Conservation (phyloP, 495 filamentous ascomycete species). For the Stereocaulon alpinum region DNA sequence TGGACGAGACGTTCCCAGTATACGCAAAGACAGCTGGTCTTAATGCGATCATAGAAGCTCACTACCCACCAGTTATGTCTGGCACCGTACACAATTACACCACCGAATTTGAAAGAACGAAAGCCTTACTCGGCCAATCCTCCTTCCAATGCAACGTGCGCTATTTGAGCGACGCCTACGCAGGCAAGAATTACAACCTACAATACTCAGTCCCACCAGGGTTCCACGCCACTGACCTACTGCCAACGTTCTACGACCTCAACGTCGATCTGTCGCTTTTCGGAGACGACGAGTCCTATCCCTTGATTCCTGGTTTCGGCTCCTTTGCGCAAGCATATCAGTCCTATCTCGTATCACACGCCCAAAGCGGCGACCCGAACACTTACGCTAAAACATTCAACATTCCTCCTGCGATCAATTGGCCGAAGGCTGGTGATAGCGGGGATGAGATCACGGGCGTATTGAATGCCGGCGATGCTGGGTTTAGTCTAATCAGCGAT, state of each 20-base stretch:
- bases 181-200: constrained; percentile 27
- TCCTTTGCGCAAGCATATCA: constrained; percentile 31
- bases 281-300: constrained; percentile 3
- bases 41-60: constrained; percentile 25
- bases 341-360: constrained; percentile 32
- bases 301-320: constrained; percentile 25
- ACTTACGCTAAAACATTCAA: constrained; percentile 27
- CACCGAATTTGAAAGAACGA: constrained; percentile 27
- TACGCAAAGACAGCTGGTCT: constrained; percentile 28
- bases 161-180: constrained; percentile 30
- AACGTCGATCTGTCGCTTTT: constrained; percentile 27
- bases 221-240: constrained; percentile 27
- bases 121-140: constrained; percentile 28
- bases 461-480: constrained; percentile 29
- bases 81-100: constrained; percentile 20
- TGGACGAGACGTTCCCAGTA: constrained; percentile 33
- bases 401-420: constrained; percentile 29
- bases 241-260: constrained; percentile 26
- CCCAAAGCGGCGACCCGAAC: constrained; percentile 32
- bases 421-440: constrained; percentile 24
- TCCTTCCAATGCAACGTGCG: constrained; percentile 34
- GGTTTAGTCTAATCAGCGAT: constrained; percentile 28
- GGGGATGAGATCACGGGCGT: constrained; percentile 25
- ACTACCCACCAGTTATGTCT: constrained; percentile 27
- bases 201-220: constrained; percentile 32